These are phyloP conservation scores for Prunus salicina DNA, from an alignment of 306 rosid species.

Conservation along the genomic window DNA sequence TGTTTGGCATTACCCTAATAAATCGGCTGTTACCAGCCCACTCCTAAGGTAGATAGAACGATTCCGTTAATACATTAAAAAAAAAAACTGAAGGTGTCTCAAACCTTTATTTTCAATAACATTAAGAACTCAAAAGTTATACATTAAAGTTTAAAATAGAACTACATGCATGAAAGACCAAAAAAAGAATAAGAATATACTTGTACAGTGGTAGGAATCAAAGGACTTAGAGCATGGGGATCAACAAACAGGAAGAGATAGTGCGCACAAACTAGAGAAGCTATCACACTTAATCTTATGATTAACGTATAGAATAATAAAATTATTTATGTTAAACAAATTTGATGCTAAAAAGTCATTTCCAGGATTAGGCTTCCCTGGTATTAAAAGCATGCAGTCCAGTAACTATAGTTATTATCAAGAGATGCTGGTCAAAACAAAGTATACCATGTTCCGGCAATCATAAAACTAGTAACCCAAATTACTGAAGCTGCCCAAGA, in stretches of 20 bases:
- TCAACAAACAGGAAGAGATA: not conserved
- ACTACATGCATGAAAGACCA: not conserved
- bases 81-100: not conserved
- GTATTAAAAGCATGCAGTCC: not conserved
- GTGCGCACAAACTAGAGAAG: not conserved
- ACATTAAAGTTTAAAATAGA: not conserved
- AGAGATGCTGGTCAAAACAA: not conserved
- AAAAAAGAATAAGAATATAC: not conserved
- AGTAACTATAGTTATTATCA: not conserved
- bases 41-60: slow-evolving; percentile 41
- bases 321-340: not conserved
- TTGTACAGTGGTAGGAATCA: not conserved
- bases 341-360: not conserved
- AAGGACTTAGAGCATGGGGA: not conserved
- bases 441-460: not conserved
- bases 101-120: not conserved
- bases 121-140: not conserved
- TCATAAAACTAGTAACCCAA: not conserved
- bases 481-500: not conserved
- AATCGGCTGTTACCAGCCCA: slow-evolving; percentile 79
- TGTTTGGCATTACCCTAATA: slow-evolving; percentile 83
- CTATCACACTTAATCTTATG: not conserved
- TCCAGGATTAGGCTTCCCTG: not conserved
- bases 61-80: not conserved
- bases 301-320: not conserved